These are phyloP conservation scores for Tanacetum coccineum DNA, from an alignment of 129 eudicot species.

Conservation along the genomic window DNA sequence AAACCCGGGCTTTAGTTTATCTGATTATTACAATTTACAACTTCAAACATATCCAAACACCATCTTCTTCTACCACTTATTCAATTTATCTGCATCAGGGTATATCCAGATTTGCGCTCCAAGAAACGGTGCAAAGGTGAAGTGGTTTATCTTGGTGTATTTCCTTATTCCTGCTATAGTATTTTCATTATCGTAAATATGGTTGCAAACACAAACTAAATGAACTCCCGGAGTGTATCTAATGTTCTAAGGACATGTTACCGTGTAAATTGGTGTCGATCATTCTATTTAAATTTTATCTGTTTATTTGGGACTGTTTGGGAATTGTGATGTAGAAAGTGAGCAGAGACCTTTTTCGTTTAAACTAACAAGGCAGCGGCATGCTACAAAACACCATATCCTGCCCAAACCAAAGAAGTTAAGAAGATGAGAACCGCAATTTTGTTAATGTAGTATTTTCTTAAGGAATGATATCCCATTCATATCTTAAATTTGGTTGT, in stretches of 20 bases:
- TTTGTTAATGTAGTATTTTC: too few relatives aligned
- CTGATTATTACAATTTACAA: too few relatives aligned
- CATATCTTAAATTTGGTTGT: too few relatives aligned
- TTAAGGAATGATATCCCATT: too few relatives aligned
- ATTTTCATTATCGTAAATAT: conserved; percentile 22
- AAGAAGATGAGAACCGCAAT: too few relatives aligned
- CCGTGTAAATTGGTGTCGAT: conserved; percentile 15
- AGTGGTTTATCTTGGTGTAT: conserved; percentile 6
- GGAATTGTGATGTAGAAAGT: background rate
- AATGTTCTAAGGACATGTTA: conserved; percentile 11
- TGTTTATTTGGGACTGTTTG: background rate
- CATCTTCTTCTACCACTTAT: too few relatives aligned
- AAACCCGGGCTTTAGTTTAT: too few relatives aligned
- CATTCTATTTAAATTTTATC: conserved; percentile 1
- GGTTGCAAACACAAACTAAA: background rate
- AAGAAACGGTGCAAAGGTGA: conserved; percentile 15
- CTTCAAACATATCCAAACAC: too few relatives aligned
- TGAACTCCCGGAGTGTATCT: conserved; percentile 11
- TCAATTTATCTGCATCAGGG: background rate
- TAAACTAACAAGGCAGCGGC: too few relatives aligned
- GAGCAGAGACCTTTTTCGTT: background rate
- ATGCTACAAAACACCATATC: too few relatives aligned
- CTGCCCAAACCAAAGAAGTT: too few relatives aligned
- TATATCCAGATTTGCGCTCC: background rate
- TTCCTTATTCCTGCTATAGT: background rate